phyloP scores from a whole-genome alignment of 2,329 filamentous ascomycete species.

The Penicillium brevicompactum region DNA sequence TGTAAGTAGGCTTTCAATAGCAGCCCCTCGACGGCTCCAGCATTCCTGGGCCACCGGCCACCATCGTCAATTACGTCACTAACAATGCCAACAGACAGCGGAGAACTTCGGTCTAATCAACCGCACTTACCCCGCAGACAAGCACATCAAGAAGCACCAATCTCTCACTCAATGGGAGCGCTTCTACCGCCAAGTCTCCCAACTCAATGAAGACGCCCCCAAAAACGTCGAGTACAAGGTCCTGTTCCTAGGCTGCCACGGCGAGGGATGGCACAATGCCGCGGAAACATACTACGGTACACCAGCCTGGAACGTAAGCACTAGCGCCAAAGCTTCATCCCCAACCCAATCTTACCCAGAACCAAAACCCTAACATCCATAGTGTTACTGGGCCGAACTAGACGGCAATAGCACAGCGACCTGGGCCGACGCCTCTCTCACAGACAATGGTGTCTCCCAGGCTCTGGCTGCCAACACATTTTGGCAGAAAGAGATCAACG shows the following conservation, averaged over 20 bases:
- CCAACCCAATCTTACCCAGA: background rate
- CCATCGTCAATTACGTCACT: background rate
- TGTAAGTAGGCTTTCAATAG: conserved; percentile 29
- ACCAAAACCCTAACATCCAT: background rate
- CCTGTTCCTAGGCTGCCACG: conserved; percentile 62
- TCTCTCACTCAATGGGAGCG: conserved; percentile 58
- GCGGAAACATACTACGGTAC: conserved; percentile 62
- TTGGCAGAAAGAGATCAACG: conserved; percentile 51
- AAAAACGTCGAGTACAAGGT: conserved; percentile 55
- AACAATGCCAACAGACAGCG: conserved; percentile 31
- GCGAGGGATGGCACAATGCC: conserved; percentile 63
- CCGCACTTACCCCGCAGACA: conserved; percentile 48
- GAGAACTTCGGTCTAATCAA: conserved; percentile 53
- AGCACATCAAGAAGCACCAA: conserved; percentile 23
- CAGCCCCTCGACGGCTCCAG: too few species aligned
- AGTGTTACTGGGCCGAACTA: conserved; percentile 61
- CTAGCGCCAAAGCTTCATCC: background rate
- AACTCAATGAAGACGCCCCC: conserved; percentile 47
- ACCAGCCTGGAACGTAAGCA: conserved; percentile 59
- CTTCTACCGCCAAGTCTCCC: conserved; percentile 52
- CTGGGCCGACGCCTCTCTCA: conserved; percentile 62
- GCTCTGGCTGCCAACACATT: conserved; percentile 48
- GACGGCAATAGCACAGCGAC: conserved; percentile 56
- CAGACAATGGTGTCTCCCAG: conserved; percentile 53
- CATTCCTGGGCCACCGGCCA: too few species aligned